Base-by-base conservation (phyloP, 495 filamentous ascomycete species). In the Aspergillus hancockii region DNA sequence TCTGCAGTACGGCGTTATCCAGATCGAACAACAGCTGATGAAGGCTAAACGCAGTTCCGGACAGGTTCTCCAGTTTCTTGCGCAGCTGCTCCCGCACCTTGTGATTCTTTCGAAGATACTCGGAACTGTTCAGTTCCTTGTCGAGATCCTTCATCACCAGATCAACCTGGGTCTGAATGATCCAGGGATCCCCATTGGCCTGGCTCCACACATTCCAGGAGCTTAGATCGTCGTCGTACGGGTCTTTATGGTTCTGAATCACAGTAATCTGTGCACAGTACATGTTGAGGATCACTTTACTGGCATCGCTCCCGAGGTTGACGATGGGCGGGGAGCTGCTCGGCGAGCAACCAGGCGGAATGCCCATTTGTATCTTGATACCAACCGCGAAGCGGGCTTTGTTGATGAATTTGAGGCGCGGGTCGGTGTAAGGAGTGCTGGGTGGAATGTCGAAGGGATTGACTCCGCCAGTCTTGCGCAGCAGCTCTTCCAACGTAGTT, bases 381-480 rank as follows among this genome's bases (percentile, higher is more conserved):
- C 49, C 57, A 12, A 46, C 49, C 28, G 34, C 12, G 2, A 59
- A 59, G 0, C 50, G n/a, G 18, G 38, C 40, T 0, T 22, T 38
- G 14, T 22, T 34, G 13, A 59, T 3, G 3, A 13, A 13, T 3
- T 34, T 34, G 8, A 59, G 21, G 1, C 38, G 22, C 8, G 7
- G 12, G 23, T 53, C 49, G 0, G 1, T 23, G 8, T 46, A 22
- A 1, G 43, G 19, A 8, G 50, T 34, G 8, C 19, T 28, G 0
- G 16, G 34, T 7, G 57, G 57, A 8, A 59, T 59, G 4, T 59
- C 49, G 23, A 59, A 59, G 1, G 57, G 57, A 46, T 53, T 59
- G 36, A 47, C 10, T 9, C 38, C 25, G 1, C 40, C 21, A 19
- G 38, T 59, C 13, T 14, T 43, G 10, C 32, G 23, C 10, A 55